Conservation (phyloP, 768 basidiomycete species). For the Leccinum ochraceum region DNA sequence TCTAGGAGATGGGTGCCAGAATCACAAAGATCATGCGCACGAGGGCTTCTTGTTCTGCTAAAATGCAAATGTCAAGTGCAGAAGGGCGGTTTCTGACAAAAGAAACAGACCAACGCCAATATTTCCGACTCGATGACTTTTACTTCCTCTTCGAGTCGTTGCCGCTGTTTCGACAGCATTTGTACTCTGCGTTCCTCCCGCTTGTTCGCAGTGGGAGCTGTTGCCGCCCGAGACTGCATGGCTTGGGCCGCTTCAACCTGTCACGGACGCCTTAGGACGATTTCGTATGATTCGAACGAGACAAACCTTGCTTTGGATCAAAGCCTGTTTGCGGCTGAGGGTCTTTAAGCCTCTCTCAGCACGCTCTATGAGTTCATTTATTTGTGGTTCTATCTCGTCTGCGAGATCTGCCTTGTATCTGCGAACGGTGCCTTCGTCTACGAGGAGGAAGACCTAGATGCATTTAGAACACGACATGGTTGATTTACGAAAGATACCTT, state of each 20-base stretch:
- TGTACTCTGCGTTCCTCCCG: conserved; percentile 67
- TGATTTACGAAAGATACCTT: conserved; percentile 42
- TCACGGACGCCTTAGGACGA: not conserved
- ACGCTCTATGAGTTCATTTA: conserved; percentile 69
- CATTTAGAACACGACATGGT: conserved; percentile 7
- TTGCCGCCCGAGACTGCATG: conserved; percentile 42
- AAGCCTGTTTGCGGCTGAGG: conserved; percentile 61
- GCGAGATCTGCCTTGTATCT: conserved; percentile 74
- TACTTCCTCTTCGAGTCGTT: conserved; percentile 66
- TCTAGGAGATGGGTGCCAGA: not conserved
- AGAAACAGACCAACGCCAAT: conserved; percentile 46
- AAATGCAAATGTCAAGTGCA: conserved; percentile 10
- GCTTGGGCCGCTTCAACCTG: conserved; percentile 58
- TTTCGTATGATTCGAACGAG: not conserved
- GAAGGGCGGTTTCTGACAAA: not conserved
- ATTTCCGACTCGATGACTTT: conserved; percentile 62
- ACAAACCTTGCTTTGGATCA: conserved; percentile 63
- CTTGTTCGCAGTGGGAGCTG: conserved; percentile 57
- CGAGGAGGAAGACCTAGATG: conserved; percentile 69
- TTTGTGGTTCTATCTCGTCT: conserved; percentile 80
- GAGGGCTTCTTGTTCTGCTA: conserved; percentile 25
- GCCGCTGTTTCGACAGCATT: conserved; percentile 63
- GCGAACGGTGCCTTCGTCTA: conserved; percentile 71
- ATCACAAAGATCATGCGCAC: not conserved
- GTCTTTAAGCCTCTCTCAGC: conserved; percentile 67